Evolutionary conservation across 179 eudicot species (phyloP).

Genomic region (Amaranthus tricolor): DNA sequence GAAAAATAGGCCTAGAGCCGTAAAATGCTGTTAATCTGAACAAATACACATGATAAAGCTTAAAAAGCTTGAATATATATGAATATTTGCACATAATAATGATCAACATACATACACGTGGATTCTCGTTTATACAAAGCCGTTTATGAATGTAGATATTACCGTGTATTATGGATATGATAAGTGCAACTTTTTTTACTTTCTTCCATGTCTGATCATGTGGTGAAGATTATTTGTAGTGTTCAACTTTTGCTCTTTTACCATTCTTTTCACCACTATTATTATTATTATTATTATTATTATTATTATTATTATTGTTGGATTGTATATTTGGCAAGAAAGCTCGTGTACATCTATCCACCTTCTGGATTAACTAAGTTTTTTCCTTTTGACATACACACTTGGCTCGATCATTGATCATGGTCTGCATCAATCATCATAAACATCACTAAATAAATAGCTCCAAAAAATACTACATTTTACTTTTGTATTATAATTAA

Average conservation of each 20-base stretch:
- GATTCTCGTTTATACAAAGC: slow-evolving; percentile 28
- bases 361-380: too few species aligned
- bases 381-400: slow-evolving; percentile 10
- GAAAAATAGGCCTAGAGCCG: too few species aligned
- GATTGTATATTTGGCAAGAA: slow-evolving; percentile 25
- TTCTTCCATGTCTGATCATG: background rate
- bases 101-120: slow-evolving; percentile 29
- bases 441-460: too few species aligned
- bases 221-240: slow-evolving; percentile 8
- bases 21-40: too few species aligned
- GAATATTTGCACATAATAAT: slow-evolving; percentile 15
- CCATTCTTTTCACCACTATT: slow-evolving; percentile 8
- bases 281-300: too few species aligned
- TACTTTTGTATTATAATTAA: too few species aligned
- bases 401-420: slow-evolving; percentile 24
- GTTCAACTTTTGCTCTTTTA: background rate
- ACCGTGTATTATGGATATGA: slow-evolving; percentile 17
- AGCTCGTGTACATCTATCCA: too few species aligned
- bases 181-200: slow-evolving; percentile 1
- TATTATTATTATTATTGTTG: too few species aligned
- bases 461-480: too few species aligned
- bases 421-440: slow-evolving; percentile 21
- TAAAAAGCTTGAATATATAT: too few species aligned
- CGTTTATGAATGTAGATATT: slow-evolving; percentile 29
- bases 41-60: too few species aligned